Base-by-base conservation (phyloP, 768 basidiomycete genomes). In the Hortiboletus campestris region DNA sequence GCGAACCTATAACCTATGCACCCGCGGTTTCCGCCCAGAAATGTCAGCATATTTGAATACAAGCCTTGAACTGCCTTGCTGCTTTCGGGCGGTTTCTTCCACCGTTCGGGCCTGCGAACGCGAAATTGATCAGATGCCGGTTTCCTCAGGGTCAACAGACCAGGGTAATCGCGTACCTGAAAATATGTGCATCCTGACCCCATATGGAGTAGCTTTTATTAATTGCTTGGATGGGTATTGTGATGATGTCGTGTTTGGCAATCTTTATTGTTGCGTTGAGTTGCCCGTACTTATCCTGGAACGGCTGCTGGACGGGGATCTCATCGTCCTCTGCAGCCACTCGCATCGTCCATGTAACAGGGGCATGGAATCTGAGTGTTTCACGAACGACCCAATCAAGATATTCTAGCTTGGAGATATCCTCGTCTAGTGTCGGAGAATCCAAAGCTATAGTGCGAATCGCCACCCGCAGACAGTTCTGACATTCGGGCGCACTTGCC, bases 1-100 rank as follows among this genome's bases (percentile, higher is more conserved):
- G 83, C 83, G 62, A 86, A 86, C 61, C 76, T 78, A 66, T 78
- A 84, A 14, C 85, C 82, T 60, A 86, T 84, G 58, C 82, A 84
- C 19, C 82, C 81, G 32, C 84, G 75, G 62, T 79, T 79, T 54
- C 82, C 84, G 55, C 78, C 79, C 34, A 84, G 72, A 67, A 85
- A 86, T 17, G 83, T 84, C 53, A 85, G 58, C 20, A 74, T 78
- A 54, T 81, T 78, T 1, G 78, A 74, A 63, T 79, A 82, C 55
- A 86, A 67, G 25, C 84, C 85, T 35, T 76, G 81, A 34, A 80
- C 72, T 19, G 67, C 70, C 50, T 68, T 69, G 49, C 68, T 72
- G 34, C 69, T 72, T 32, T 65, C 60, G 13, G 76, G 75, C 10
- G 69, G 72, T 29, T 72, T 67, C 47, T 73, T 67, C 83, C 81